Evolutionary conservation across 2,329 filamentous ascomycete species (phyloP), one percentile per base, ranked within the genome.

Genomic region (Aaosphaeria arxii): DNA sequence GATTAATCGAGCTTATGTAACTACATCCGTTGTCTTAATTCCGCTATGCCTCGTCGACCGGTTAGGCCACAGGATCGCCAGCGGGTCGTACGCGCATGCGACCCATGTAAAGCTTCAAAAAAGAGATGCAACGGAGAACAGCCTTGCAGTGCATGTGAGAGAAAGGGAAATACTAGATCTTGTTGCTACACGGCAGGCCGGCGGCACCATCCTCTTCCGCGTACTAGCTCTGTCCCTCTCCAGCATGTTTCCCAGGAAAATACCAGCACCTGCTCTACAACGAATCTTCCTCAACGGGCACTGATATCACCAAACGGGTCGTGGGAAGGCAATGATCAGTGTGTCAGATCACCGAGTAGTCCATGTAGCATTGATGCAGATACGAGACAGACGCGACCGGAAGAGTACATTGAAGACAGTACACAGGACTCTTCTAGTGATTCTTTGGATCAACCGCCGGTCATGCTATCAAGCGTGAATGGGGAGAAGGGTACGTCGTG

Each of bases 401-500:
- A 24, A 24, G 17, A 24, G 17, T 24, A 24, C 17, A 24, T 36
- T 11, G 44, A 45, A 17, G 47, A 44, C 40, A 43, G 47, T 70
- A 44, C 63, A n/a, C 47, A 50, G 36, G 43, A 39, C 7, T 51
- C 49, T 1, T 54, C 54, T 3, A 47, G 42, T 11, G 54, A 56
- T 30, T 41, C 42, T 6, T 48, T 54, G 41, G 49, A 46, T 30
- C 52, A 56, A 30, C 54, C 54, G 17, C 43, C 52, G 49, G 56
- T 75, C 0, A 79, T 82, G 76, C 61, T 82, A 5, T 66, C 78
- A 3, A 81, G 79, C 52, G 67, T 75, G 0, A 74, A 77, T 13
- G 78, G 79, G 4, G 78, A 82, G 55, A 56, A 56, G 43, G 52
- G 54, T 53, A 44, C 47, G 71, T 72, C 72, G 17, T 24, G 17